Conservation (phyloP, 148 eudicot genomes). For the Dysphania ambrosioides region DNA sequence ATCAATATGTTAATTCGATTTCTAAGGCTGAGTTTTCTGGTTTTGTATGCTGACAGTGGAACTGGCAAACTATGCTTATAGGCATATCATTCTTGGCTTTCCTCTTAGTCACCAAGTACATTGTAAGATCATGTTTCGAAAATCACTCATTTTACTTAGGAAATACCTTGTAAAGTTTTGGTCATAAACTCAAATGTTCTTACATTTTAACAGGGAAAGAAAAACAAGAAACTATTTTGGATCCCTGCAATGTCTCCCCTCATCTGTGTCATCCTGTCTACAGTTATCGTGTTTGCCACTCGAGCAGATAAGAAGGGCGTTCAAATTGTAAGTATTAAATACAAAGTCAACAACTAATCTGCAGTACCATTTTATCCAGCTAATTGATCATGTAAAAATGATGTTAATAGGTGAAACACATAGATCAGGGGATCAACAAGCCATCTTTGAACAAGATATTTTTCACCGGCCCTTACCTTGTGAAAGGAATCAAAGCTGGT, state of each 20-base stretch:
- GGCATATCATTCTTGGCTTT: slow-evolving; percentile 69
- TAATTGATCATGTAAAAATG: background rate
- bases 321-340: slow-evolving; percentile 46
- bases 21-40: background rate
- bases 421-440: slow-evolving; percentile 63
- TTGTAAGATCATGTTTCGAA: slow-evolving; percentile 41
- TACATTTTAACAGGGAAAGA: slow-evolving; percentile 57
- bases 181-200: background rate
- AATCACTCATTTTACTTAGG: background rate
- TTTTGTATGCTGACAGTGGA: slow-evolving; percentile 54
- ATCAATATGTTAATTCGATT: background rate
- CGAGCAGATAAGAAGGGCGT: slow-evolving; percentile 74
- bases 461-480: slow-evolving; percentile 49
- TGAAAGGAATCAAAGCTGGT: slow-evolving; percentile 62
- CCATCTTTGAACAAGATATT: slow-evolving; percentile 48
- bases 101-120: slow-evolving; percentile 59
- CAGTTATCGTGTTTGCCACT: slow-evolving; percentile 60
- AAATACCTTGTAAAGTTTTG: background rate
- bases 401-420: slow-evolving; percentile 52
- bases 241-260: slow-evolving; percentile 86
- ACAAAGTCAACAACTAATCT: background rate
- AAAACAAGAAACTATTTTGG: slow-evolving; percentile 73
- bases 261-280: slow-evolving; percentile 63
- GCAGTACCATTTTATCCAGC: background rate
- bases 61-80: slow-evolving; percentile 71